Evolutionary conservation across 2,329 filamentous ascomycete genomes (phyloP).

Genomic region (Thermothelomyces thermophilus): DNA sequence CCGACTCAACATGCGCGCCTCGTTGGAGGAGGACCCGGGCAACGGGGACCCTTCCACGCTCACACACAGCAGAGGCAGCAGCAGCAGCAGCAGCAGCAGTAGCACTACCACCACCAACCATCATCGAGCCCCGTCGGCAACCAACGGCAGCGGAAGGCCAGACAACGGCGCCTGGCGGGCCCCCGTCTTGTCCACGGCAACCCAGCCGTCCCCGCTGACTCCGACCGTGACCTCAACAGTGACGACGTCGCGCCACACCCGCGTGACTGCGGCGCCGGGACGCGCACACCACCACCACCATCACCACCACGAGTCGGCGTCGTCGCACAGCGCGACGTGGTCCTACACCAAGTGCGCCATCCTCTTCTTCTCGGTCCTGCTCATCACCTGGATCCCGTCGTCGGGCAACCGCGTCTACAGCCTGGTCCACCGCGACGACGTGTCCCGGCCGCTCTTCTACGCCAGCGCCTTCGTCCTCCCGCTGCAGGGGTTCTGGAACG

Average conservation of each 20-base stretch:
- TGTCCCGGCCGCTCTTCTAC: constrained; percentile 57
- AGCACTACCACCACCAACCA: no score
- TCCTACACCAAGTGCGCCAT: constrained; percentile 64
- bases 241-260: not conserved
- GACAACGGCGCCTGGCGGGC: not conserved
- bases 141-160: not conserved
- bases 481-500: constrained; percentile 80
- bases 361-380: constrained; percentile 63
- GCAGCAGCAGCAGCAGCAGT: not conserved
- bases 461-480: constrained; percentile 69
- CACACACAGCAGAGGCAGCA: not conserved
- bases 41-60: not conserved
- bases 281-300: constrained; percentile 28
- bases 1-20: constrained; percentile 9
- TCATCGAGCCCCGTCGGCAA: no score
- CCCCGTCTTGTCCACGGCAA: no score
- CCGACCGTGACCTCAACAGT: no score
- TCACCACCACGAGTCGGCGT: no score
- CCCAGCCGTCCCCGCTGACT: no score
- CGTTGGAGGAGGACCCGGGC: constrained; percentile 15
- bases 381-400: constrained; percentile 71
- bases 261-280: not conserved
- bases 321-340: constrained; percentile 57
- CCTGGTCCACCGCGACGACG: constrained; percentile 48
- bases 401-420: constrained; percentile 72